These are phyloP conservation scores for Solanum tarapatanum DNA, from an alignment of 257 asterid genomes.

Conservation along the genomic window DNA sequence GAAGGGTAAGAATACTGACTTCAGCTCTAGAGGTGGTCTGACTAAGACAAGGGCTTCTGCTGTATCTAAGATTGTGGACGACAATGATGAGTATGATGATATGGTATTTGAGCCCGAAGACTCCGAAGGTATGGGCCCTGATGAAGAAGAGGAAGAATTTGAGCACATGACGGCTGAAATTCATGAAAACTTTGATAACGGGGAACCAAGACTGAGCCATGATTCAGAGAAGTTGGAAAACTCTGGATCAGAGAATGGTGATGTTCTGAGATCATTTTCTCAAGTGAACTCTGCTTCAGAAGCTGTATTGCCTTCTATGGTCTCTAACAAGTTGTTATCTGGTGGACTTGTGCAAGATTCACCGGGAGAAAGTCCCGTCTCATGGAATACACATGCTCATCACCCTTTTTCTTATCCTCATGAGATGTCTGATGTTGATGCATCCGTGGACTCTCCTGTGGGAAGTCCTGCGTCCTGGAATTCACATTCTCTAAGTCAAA, in stretches of 20 bases:
- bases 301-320: slow-evolving; percentile 35
- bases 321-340: slow-evolving; percentile 22
- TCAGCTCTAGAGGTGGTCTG: slow-evolving; percentile 33
- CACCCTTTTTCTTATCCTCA: slow-evolving; percentile 58
- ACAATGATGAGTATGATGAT: slow-evolving; percentile 39
- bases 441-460: slow-evolving; percentile 51
- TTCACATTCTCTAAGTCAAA: slow-evolving; percentile 53
- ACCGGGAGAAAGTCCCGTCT: slow-evolving; percentile 41
- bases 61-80: slow-evolving; percentile 20
- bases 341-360: slow-evolving; percentile 48
- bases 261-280: slow-evolving; percentile 26
- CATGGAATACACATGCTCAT: slow-evolving; percentile 29
- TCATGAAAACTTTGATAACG: slow-evolving; percentile 3
- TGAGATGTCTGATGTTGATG: slow-evolving; percentile 73
- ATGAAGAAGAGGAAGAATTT: slow-evolving; percentile 45
- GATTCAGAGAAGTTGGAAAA: slow-evolving; percentile 21
- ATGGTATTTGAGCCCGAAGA: slow-evolving; percentile 40
- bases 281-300: slow-evolving; percentile 43
- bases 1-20: slow-evolving; percentile 49
- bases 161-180: slow-evolving; percentile 17
- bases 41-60: slow-evolving; percentile 33
- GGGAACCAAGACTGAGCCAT: slow-evolving; percentile 16
- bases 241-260: slow-evolving; percentile 65
- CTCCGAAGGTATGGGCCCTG: slow-evolving; percentile 27
- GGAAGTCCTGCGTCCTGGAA: slow-evolving; percentile 88